Evolutionary conservation across 1,139 yeast genomes (phyloP), one percentile per base, ranked within the genome.

Genomic region (Geotrichum cucujoidarum): DNA sequence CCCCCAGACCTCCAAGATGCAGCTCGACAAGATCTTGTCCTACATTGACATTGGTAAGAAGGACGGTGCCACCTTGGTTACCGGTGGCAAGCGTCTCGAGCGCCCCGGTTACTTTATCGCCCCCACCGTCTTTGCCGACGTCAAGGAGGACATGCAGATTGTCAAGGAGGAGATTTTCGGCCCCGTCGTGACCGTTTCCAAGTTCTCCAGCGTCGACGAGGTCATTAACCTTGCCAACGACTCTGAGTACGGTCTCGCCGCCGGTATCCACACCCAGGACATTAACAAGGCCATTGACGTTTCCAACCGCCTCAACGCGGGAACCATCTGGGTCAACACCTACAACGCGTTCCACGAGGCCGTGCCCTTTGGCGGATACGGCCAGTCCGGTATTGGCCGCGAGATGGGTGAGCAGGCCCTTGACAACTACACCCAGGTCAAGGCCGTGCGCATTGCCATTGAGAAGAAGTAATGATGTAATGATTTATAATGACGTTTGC

Each of bases 371-470:
- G 95, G 95, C 64, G 95, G 95, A 58, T 86, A 72, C 78, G 82
- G 83, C 65, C 80, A 82, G 70, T 83, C 94, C 53, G 95, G 95
- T 71, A 79, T 84, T 66, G 95, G 95, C 64, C 83, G 95, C 73
- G 95, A 87, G 75, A 80, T 87, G 82, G 95, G 95, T 68, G 74
- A 73, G 53, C 73, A 71, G 56, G 94, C 89, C 47, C 76, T 87
- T 60, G 86, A 82, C 59, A 83, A 82, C 77, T 87, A 87, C 76
- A 78, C 85, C 55, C 92, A 86, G 72, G 72, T 73, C 61, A 86
- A 86, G 77, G 85, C 94, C 53, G 90, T 84, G 57, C 60, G 63
- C 39, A 51, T 59, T 18, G 43, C 44, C 38, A 45, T 48, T 47
- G 49, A 40, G 43, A 47, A 24, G 21, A 47, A 47, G 33, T 44